Evolutionary conservation across 768 basidiomycete genomes (phyloP).

Genomic region (Daedaleopsis nitida): DNA sequence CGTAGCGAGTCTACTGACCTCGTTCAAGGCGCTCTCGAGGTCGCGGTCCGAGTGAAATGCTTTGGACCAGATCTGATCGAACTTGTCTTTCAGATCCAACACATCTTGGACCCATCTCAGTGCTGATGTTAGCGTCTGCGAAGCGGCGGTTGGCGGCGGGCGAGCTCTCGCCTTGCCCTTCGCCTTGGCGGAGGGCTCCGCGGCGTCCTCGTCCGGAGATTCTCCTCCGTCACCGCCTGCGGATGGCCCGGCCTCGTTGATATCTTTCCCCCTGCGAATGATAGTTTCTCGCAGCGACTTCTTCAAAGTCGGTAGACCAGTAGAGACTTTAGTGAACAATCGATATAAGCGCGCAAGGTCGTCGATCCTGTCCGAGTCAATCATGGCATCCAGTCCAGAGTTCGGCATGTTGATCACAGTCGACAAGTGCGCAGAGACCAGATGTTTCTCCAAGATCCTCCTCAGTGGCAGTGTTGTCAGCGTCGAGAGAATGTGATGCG

Average conservation of each 20-base stretch:
- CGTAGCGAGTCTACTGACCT: slow-evolving; percentile 50
- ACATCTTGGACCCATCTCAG: slow-evolving; percentile 94
- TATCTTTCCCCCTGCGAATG: slow-evolving; percentile 69
- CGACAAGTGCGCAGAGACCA: slow-evolving; percentile 78
- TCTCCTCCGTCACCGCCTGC: slow-evolving; percentile 33
- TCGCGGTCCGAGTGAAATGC: slow-evolving; percentile 76
- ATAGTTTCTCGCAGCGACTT: slow-evolving; percentile 73
- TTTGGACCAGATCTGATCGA: slow-evolving; percentile 71
- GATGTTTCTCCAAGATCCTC: slow-evolving; percentile 72
- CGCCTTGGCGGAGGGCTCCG: slow-evolving; percentile 39
- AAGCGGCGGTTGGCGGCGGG: slow-evolving; percentile 36
- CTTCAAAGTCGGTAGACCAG: slow-evolving; percentile 66
- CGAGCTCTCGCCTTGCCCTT: slow-evolving; percentile 57
- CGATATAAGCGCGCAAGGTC: slow-evolving; percentile 81
- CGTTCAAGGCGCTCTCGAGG: slow-evolving; percentile 80
- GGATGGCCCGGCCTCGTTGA: slow-evolving; percentile 49
- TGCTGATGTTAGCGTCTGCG: slow-evolving; percentile 60
- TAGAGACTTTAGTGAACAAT: slow-evolving; percentile 67
- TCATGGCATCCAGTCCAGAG: slow-evolving; percentile 86
- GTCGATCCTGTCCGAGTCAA: slow-evolving; percentile 74
- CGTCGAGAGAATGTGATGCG: slow-evolving; percentile 82
- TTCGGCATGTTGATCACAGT: slow-evolving; percentile 75
- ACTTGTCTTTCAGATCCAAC: slow-evolving; percentile 88
- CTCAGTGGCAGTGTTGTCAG: slow-evolving; percentile 70
- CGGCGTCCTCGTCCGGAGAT: slow-evolving; percentile 32